A percentile compares a stretch with the other conserved stretches of the same genome.
phyloP scores from a whole-genome alignment of 805 yeast genomes.

The Myxozyma mucilagina region DNA sequence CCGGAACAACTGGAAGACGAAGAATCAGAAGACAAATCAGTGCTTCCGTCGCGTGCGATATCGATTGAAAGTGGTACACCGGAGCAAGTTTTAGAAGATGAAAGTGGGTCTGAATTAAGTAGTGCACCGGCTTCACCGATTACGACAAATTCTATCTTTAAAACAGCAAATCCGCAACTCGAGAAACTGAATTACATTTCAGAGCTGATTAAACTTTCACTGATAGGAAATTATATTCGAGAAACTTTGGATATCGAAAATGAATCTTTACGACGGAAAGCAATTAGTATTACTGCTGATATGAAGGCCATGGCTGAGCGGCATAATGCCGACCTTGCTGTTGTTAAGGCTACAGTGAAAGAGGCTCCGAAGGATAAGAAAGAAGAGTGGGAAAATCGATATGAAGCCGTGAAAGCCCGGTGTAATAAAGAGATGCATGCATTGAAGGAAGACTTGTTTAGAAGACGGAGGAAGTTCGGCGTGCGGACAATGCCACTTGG shows the following conservation, averaged over 20 bases:
- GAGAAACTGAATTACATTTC: constrained; percentile 36
- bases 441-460: constrained; percentile 37
- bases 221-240: constrained; percentile 42
- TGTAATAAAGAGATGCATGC: constrained; percentile 34
- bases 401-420: constrained; percentile 35
- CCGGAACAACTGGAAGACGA: neutral
- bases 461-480: constrained; percentile 37
- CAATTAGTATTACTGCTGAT: constrained; percentile 35
- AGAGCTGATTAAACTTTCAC: constrained; percentile 36
- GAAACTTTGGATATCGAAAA: constrained; percentile 39
- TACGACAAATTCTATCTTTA: constrained; percentile 8
- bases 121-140: constrained; percentile 8
- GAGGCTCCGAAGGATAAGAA: constrained; percentile 29
- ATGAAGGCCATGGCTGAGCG: constrained; percentile 35
- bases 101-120: constrained; percentile 7
- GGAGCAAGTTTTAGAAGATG: neutral
- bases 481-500: constrained; percentile 42
- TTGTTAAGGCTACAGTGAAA: constrained; percentile 32
- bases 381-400: constrained; percentile 35
- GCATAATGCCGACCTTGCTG: constrained; percentile 31
- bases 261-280: constrained; percentile 37
- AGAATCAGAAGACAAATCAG: neutral
- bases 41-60: neutral
- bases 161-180: constrained; percentile 32
- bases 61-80: constrained; percentile 5